Conservation (phyloP, 2,329 filamentous ascomycete species). For the Geosmithia morbida region DNA sequence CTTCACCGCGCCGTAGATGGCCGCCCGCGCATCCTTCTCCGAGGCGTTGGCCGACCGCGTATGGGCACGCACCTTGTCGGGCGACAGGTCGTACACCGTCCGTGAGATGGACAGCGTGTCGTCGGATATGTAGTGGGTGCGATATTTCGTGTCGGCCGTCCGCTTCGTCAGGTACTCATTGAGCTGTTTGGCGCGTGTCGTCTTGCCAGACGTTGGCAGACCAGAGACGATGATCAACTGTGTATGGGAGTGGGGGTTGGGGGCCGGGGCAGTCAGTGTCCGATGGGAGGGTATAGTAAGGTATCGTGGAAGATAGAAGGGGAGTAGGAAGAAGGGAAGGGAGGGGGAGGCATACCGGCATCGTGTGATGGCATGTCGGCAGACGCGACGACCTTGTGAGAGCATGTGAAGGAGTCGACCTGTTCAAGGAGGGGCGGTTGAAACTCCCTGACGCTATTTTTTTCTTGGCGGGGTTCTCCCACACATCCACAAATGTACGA, state of each 20-base stretch:
- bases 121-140: conserved; percentile 62
- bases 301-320: not conserved
- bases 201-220: conserved; percentile 55
- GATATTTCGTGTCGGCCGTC: conserved; percentile 31
- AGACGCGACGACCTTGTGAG: not conserved
- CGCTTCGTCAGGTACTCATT: conserved; percentile 46
- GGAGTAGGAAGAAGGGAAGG: not conserved
- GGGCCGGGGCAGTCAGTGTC: no score
- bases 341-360: conserved; percentile 1
- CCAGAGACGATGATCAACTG: conserved; percentile 56
- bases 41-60: conserved; percentile 56
- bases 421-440: not conserved
- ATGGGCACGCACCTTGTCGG: conserved; percentile 34
- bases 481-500: not conserved
- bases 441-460: not conserved
- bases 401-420: not conserved
- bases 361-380: not conserved
- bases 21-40: conserved; percentile 71
- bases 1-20: conserved; percentile 66
- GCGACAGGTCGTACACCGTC: conserved; percentile 53
- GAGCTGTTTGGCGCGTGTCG: conserved; percentile 51
- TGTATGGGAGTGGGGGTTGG: not conserved
- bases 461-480: not conserved
- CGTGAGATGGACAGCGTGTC: conserved; percentile 55
- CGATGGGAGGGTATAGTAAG: no score